These are phyloP conservation scores for Luffa acutangula DNA, from an alignment of 306 rosid genomes.

Conservation along the genomic window DNA sequence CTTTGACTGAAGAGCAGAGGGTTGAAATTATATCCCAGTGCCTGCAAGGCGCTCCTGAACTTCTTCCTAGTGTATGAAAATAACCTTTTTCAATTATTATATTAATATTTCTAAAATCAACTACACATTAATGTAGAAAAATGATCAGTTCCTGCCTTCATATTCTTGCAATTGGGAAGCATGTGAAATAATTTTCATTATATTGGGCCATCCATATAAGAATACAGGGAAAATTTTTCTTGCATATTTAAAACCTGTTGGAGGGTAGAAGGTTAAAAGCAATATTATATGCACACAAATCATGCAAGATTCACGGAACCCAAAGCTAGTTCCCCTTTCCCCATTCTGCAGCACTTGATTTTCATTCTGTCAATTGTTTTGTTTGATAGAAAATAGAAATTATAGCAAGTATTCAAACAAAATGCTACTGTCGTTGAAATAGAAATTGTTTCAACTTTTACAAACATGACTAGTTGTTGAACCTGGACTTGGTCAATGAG, in stretches of 20 bases:
- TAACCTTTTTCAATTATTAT: neutral
- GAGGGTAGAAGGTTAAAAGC: neutral
- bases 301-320: neutral
- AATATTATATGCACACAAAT: neutral
- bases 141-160: neutral
- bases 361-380: neutral
- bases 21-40: conserved; percentile 60
- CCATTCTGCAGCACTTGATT: neutral
- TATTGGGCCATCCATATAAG: neutral
- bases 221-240: neutral
- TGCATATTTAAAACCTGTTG: neutral
- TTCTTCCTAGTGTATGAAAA: conserved; percentile 46
- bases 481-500: neutral
- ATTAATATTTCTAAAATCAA: neutral
- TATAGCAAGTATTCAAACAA: neutral
- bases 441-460: neutral
- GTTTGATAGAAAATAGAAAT: neutral
- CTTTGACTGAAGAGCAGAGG: conserved; percentile 90
- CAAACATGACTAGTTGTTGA: neutral
- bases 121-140: neutral
- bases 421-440: neutral
- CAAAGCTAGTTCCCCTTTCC: neutral
- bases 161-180: neutral
- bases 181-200: neutral
- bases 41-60: conserved; percentile 44